Evolutionary conservation across 768 basidiomycete species (phyloP), one percentile per base, ranked within the genome.

Genomic region (Naganishia antarctica): DNA sequence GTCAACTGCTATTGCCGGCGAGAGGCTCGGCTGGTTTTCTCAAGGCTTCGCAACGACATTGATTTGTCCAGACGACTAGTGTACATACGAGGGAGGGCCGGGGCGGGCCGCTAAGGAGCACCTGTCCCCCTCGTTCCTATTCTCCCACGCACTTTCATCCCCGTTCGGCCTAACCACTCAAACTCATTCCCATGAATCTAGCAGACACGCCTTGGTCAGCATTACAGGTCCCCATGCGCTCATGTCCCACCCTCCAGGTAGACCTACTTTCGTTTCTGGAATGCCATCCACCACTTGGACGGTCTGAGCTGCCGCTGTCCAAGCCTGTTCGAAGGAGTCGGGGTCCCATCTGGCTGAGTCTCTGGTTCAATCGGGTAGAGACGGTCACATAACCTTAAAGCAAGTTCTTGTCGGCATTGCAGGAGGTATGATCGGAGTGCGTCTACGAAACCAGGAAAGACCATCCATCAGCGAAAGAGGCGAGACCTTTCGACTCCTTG

Each of bases 271-370:
- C 93, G 84, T 84, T 96, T 97, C 79, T 93, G 91, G 85, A 98
- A 99, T 23, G 90, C 89, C 91, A 97, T 94, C 96, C 96, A 99
- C 96, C 96, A 99, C 79, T 99, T 99, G 82, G 89, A 96, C 5
- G 96, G 93, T 76, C 90, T 93, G 64, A 87, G 87, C 3, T 72
- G 72, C 46, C 76, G 68, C 69, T 77, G 71, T 1, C 73, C 73
- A 9, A 51, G 8, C 50, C 65, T 51, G 2, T 66, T 31, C n/a
- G 65, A 40, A 13, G 65, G 60, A 4, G 72, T 75, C 4, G 72
- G 74, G 47, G 89, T 87, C 5, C 92, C 92, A 75, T 94, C 91
- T 41, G 87, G 37, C 7, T 73, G 73, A 4, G 74, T 50, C 40
- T 68, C 65, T 13, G 73, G 73, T 64, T 76, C 90, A 16, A 71